Percentiles rank a stretch among this genome's conserved stretches.
Evolutionary conservation across 768 basidiomycete species (phyloP).

Genomic region (Clathrus columnatus): DNA sequence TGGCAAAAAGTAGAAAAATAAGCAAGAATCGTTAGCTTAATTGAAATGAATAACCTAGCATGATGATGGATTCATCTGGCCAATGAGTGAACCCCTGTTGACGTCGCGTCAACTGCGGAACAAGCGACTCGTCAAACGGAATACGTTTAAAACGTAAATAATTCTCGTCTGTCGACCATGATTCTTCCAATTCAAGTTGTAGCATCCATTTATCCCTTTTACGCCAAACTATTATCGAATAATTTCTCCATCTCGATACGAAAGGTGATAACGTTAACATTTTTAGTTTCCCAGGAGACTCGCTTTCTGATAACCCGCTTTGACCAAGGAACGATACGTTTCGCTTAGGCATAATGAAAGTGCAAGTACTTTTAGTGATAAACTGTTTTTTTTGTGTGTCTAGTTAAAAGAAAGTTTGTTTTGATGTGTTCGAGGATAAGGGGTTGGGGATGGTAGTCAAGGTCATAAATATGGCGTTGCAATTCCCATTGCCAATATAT

Average conservation of each 20-base stretch:
- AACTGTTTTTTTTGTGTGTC: too few species aligned
- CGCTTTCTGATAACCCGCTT: not conserved
- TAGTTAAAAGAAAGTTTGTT: not conserved
- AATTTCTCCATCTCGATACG: conserved; percentile 2
- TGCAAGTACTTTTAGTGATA: not conserved
- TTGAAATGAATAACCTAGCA: not conserved
- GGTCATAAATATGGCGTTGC: not conserved
- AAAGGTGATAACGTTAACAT: not conserved
- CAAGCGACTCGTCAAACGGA: not conserved
- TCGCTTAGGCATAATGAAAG: conserved; percentile 3
- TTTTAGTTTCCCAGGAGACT: not conserved
- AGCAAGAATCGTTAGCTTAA: not conserved
- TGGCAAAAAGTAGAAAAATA: not conserved
- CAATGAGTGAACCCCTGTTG: not conserved
- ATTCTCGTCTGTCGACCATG: conserved; percentile 3
- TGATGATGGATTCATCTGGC: conserved; percentile 5
- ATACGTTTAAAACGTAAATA: conserved; percentile 3
- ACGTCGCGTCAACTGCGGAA: conserved; percentile 2
- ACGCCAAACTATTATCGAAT: not conserved
- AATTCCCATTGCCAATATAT: too few species aligned
- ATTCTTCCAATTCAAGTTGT: conserved; percentile 1
- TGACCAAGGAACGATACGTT: conserved; percentile 2
- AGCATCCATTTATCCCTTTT: not conserved
- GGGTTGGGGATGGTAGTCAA: not conserved
- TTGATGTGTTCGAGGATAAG: not conserved